These are phyloP conservation scores for Pilatotrama ljubarskyi DNA, from an alignment of 768 basidiomycete genomes.

Conservation along the genomic window DNA sequence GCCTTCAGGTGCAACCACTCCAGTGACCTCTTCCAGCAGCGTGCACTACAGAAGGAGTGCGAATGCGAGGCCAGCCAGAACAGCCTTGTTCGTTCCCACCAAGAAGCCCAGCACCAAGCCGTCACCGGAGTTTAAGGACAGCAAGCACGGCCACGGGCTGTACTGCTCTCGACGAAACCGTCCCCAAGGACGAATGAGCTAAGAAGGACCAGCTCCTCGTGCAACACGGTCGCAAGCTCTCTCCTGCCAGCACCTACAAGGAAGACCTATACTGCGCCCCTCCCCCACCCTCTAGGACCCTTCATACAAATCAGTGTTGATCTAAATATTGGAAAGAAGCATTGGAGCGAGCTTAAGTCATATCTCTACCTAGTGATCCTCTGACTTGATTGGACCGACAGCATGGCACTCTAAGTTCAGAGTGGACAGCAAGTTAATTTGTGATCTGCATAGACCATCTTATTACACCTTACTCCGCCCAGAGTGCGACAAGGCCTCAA, in stretches of 20 bases:
- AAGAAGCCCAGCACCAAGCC: slow-evolving; percentile 70
- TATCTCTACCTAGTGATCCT: too few relatives aligned
- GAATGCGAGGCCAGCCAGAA: slow-evolving; percentile 65
- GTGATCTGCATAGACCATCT: too few relatives aligned
- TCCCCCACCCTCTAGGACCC: too few relatives aligned
- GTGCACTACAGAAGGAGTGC: slow-evolving; percentile 83
- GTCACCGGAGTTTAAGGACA: slow-evolving; percentile 63
- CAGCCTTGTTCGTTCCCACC: slow-evolving; percentile 46
- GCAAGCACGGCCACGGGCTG: slow-evolving; percentile 40
- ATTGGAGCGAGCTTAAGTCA: too few relatives aligned
- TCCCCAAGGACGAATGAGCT: slow-evolving; percentile 16
- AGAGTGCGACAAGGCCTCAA: too few relatives aligned
- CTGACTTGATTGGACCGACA: too few relatives aligned
- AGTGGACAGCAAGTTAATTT: too few relatives aligned
- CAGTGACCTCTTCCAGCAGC: slow-evolving; percentile 76
- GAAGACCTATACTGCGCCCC: slow-evolving; percentile 31
- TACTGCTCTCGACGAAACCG: slow-evolving; percentile 32
- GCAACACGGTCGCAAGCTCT: slow-evolving; percentile 35
- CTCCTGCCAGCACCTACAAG: slow-evolving; percentile 21
- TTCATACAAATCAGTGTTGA: too few relatives aligned
- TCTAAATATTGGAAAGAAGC: too few relatives aligned
- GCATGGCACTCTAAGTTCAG: too few relatives aligned
- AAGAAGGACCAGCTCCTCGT: slow-evolving; percentile 41
- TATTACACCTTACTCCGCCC: too few relatives aligned
- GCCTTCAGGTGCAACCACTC: slow-evolving; percentile 80